These are phyloP conservation scores for Populus pruinosa DNA, from an alignment of 345 rosid genomes.

Conservation along the genomic window DNA sequence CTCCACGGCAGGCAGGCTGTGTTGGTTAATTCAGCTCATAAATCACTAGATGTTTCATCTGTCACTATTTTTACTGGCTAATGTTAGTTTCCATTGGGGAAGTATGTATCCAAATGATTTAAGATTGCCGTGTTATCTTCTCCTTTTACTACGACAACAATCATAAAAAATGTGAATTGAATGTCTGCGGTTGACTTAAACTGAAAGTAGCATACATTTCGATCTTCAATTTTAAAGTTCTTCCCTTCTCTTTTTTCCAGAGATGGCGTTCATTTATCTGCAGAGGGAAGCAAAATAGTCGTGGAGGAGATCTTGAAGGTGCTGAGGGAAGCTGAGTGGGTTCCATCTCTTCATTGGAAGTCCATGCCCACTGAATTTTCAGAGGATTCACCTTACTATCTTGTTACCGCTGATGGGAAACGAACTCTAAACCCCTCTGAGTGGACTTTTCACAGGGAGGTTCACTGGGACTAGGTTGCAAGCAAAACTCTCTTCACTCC, in stretches of 20 bases:
- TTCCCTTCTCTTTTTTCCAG: slow-evolving; percentile 13
- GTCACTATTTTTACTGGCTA: neutral
- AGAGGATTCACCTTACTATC: slow-evolving; percentile 69
- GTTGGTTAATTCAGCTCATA: neutral
- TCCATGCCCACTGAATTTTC: slow-evolving; percentile 82
- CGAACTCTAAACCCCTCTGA: slow-evolving; percentile 68
- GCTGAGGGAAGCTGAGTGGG: slow-evolving; percentile 79
- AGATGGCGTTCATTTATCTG: slow-evolving; percentile 86
- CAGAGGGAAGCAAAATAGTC: slow-evolving; percentile 84
- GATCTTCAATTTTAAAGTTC: neutral
- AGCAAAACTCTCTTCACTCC: neutral
- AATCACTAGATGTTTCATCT: neutral
- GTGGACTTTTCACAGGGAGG: slow-evolving; percentile 79
- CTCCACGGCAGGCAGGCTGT: neutral
- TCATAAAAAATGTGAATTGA: neutral
- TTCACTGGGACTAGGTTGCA: slow-evolving; percentile 60
- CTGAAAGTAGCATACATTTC: neutral
- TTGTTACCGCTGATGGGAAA: slow-evolving; percentile 76
- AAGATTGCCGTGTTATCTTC: neutral
- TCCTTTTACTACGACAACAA: neutral
- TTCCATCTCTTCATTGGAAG: slow-evolving; percentile 88
- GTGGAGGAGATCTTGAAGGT: slow-evolving; percentile 76
- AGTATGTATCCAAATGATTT: neutral
- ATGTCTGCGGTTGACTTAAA: neutral
- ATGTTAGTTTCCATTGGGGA: neutral